Evolutionary conservation across 2,329 filamentous ascomycete genomes (phyloP), one percentile per base, ranked within the genome.

Genomic region (Phyllosticta capitalensis): DNA sequence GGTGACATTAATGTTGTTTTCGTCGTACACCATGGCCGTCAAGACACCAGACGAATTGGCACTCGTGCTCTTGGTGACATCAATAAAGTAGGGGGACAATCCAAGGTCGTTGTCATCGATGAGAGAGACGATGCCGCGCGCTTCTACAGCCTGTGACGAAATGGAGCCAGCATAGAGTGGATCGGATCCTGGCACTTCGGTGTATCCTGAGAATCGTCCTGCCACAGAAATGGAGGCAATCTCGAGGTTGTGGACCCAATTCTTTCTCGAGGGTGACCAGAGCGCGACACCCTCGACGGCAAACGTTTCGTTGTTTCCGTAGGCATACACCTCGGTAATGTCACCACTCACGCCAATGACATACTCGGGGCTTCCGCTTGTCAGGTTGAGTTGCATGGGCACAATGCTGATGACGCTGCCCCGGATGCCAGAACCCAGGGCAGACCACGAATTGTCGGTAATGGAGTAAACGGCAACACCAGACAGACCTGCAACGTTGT

Each of bases 391-490:
- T 14, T 81, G 80, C 67, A 97, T 79, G 0, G 89, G 83, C 19
- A 95, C 87, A 59, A 96, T 84, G 55, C 83, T 81, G 56, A 79
- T 77, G 17, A 97, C 92, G 6, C 79, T 78, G 20, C 92, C 94
- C 68, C 95, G 84, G 30, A 99, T 86, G 61, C 94, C 94, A 33
- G 86, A 88, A 50, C 94, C 94, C 6, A 99, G 80, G 1, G 92
- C 74, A 54, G 76, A 78, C 94, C 92, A 99, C 26, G 79, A 72
- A 63, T 89, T 83, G 61, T 81, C 81, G 17, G 79, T 73, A 3
- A 81, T 83, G 62, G 91, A 85, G 70, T 90, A 97, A 9, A 86
- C 78, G 5, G 89, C 94, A 50, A 96, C 79, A 64, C 91, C 86
- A 63, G 82, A 84, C 28, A 99, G 76, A 6, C 84, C 87, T n/a